These are phyloP conservation scores for Zelonia costaricensis DNA, from an alignment of 208 protist species.

Conservation along the genomic window DNA sequence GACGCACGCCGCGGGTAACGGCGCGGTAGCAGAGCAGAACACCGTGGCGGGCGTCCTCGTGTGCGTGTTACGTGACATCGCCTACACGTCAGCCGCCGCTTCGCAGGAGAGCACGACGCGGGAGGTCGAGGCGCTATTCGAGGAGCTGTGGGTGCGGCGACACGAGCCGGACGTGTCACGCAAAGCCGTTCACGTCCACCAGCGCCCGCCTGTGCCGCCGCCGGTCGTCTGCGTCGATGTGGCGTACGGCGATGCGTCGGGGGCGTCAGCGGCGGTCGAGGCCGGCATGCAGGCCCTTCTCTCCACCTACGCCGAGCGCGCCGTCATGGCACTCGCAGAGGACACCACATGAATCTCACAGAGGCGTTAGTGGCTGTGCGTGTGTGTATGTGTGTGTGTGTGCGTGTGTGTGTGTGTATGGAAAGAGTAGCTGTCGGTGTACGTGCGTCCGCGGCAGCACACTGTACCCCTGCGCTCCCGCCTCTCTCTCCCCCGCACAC, in stretches of 20 bases:
- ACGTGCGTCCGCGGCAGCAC: too few species aligned
- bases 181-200: background rate
- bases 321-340: slow-evolving; percentile 4
- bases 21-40: slow-evolving; percentile 1
- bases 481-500: too few species aligned
- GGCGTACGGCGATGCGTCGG: slow-evolving; percentile 15
- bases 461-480: too few species aligned
- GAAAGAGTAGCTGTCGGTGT: too few species aligned
- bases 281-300: slow-evolving; percentile 17
- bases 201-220: background rate
- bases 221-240: slow-evolving; percentile 5
- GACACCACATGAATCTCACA: too few species aligned
- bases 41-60: slow-evolving; percentile 17
- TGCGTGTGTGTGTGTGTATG: too few species aligned
- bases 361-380: too few species aligned
- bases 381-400: too few species aligned
- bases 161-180: background rate
- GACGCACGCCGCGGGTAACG: background rate
- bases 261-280: slow-evolving; percentile 4
- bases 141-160: slow-evolving; percentile 5
- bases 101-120: too few species aligned
- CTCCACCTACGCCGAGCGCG: slow-evolving; percentile 19
- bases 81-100: background rate
- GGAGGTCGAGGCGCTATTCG: slow-evolving; percentile 11
- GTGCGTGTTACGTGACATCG: slow-evolving; percentile 4